phyloP scores from a whole-genome alignment of 208 protist genomes.

The Crithidia sp. region DNA sequence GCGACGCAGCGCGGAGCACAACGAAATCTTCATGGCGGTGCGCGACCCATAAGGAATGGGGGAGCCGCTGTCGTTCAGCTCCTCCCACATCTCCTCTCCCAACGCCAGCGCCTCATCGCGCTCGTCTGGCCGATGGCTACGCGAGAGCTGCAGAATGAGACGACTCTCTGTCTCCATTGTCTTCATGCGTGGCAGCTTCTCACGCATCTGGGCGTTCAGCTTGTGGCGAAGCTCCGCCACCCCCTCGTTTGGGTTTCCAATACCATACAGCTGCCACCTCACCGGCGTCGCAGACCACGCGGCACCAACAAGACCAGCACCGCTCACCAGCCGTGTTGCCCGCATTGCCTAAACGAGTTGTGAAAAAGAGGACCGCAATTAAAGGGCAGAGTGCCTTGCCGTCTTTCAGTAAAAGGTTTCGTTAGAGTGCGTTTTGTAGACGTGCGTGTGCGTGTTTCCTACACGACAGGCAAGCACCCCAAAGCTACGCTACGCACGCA shows the following conservation, averaged over 20 bases:
- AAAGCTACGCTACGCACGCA: too few relatives aligned
- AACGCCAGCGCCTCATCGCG: constrained; percentile 67
- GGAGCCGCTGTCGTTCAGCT: constrained; percentile 52
- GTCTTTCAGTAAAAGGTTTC: neutral
- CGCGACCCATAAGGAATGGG: constrained; percentile 56
- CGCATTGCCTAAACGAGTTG: neutral
- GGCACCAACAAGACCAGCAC: neutral
- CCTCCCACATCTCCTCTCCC: constrained; percentile 71
- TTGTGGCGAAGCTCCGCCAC: constrained; percentile 36
- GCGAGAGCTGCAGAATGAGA: constrained; percentile 66
- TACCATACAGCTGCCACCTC: constrained; percentile 6
- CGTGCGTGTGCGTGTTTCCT: too few relatives aligned
- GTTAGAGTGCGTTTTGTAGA: too few relatives aligned
- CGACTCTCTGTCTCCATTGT: constrained; percentile 70
- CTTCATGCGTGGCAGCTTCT: constrained; percentile 36
- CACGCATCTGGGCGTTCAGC: constrained; percentile 29
- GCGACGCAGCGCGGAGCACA: constrained; percentile 77
- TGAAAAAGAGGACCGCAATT: too few relatives aligned
- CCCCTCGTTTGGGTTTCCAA: constrained; percentile 15
- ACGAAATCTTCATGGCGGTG: constrained; percentile 64
- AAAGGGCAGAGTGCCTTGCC: neutral
- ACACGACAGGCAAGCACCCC: too few relatives aligned
- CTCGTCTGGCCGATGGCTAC: constrained; percentile 55
- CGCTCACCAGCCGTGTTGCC: neutral
- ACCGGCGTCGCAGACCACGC: constrained; percentile 3